Conservation (phyloP, 805 yeast genomes). For the Barnettozyma salicaria region DNA sequence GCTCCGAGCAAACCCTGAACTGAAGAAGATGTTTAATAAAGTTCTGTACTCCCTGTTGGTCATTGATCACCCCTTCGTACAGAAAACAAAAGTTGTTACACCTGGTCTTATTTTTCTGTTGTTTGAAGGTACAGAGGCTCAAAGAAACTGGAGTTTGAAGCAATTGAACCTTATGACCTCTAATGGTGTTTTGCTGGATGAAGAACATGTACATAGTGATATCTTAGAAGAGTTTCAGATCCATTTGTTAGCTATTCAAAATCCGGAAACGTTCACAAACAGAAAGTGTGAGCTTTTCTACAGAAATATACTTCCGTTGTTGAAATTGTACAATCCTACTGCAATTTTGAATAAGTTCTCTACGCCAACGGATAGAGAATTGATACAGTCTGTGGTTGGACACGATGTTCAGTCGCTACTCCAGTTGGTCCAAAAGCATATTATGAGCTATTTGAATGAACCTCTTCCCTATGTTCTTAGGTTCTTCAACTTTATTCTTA, state of each 20-base stretch:
- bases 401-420: conserved; percentile 33
- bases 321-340: conserved; percentile 31
- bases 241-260: conserved; percentile 48
- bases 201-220: conserved; percentile 28
- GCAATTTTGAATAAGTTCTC: conserved; percentile 29
- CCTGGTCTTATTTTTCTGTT: conserved; percentile 52
- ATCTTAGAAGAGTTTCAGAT: conserved; percentile 50
- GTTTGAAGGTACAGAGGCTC: conserved; percentile 45
- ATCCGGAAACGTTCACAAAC: conserved; percentile 42
- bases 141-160: conserved; percentile 43
- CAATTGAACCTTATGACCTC: conserved; percentile 22
- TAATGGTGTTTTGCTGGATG: conserved; percentile 13
- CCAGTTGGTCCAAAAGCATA: conserved; percentile 42
- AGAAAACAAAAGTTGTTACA: conserved; percentile 21
- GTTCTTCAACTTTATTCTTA: conserved; percentile 41
- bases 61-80: conserved; percentile 26
- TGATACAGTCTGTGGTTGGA: conserved; percentile 20
- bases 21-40: conserved; percentile 34
- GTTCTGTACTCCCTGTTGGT: conserved; percentile 29
- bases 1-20: conserved; percentile 33
- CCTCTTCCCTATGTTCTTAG: conserved; percentile 44
- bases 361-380: conserved; percentile 23
- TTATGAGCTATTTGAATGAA: conserved; percentile 42
- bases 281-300: conserved; percentile 41
- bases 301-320: conserved; percentile 34